Percentiles rank a stretch among this genome's conserved stretches.
Conservation (phyloP, 2,329 filamentous ascomycete species). For the Penicillium janthinellum region DNA sequence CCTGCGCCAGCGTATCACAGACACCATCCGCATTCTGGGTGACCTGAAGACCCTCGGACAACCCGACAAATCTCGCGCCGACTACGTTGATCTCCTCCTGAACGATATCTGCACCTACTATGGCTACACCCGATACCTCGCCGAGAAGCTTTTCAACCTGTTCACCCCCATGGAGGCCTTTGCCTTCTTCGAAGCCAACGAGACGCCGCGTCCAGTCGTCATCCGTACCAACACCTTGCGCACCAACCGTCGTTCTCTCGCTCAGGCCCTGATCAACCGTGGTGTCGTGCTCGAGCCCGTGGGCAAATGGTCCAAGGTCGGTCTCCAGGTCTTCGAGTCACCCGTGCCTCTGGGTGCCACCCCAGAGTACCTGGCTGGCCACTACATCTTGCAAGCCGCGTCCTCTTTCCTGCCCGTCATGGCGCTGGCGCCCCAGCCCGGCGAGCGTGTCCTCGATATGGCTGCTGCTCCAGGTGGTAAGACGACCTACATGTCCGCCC, state of each 20-base stretch:
- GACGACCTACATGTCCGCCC: slow-evolving; percentile 90
- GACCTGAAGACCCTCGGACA: slow-evolving; percentile 83
- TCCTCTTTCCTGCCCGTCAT: slow-evolving; percentile 97
- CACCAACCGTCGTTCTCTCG: slow-evolving; percentile 74
- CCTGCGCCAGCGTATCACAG: slow-evolving; percentile 83
- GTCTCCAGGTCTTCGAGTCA: slow-evolving; percentile 92
- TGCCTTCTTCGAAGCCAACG: slow-evolving; percentile 98
- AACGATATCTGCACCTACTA: slow-evolving; percentile 97
- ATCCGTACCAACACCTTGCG: slow-evolving; percentile 96
- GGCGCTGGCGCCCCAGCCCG: slow-evolving; percentile 90
- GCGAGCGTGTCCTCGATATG: slow-evolving; percentile 92
- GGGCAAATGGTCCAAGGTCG: slow-evolving; percentile 98
- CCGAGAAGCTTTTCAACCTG: slow-evolving; percentile 90
- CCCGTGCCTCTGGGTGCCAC: slow-evolving; percentile 87
- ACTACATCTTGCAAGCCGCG: slow-evolving; percentile 97
- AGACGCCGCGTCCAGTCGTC: slow-evolving; percentile 87
- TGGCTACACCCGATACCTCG: slow-evolving; percentile 91
- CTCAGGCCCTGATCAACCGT: slow-evolving; percentile 90
- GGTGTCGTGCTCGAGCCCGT: slow-evolving; percentile 95
- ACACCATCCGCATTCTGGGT: slow-evolving; percentile 87
- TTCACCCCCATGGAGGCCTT: slow-evolving; percentile 94
- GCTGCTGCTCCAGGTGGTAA: slow-evolving; percentile 94
- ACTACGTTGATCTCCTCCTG: slow-evolving; percentile 83
- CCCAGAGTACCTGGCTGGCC: slow-evolving; percentile 93
- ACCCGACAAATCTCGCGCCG: slow-evolving; percentile 76